A percentile compares a stretch with the other conserved stretches of the same genome.
phyloP scores from a whole-genome alignment of 2,329 filamentous ascomycete species.

The Botrytis porri region DNA sequence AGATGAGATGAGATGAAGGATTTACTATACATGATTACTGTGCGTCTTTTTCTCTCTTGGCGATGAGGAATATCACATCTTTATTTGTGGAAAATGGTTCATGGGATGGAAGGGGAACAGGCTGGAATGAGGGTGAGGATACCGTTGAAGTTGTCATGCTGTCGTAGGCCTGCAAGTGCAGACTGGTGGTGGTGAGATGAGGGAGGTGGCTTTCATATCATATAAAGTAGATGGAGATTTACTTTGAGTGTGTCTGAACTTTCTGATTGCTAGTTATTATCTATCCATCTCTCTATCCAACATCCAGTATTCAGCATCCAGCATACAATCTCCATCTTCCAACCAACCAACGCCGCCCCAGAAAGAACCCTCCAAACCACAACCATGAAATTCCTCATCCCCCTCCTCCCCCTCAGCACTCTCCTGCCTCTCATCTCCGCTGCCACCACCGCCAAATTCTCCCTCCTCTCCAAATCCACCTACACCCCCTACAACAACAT shows the following conservation, averaged over 20 bases:
- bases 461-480: slow-evolving; percentile 1
- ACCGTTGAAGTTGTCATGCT: not conserved
- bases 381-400: not conserved
- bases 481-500: slow-evolving; percentile 2
- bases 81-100: slow-evolving; percentile 2
- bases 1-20: not conserved
- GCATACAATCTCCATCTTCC: not conserved
- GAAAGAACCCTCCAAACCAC: not conserved
- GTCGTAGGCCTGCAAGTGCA: not conserved
- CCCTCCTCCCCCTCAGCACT: not conserved
- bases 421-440: not conserved
- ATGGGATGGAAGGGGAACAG: too few species aligned
- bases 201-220: not conserved
- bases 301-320: not conserved
- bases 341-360: not conserved
- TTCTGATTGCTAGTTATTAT: not conserved
- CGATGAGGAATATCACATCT: not conserved
- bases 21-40: not conserved
- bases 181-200: not conserved
- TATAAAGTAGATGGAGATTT: not conserved
- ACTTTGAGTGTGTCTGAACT: too few species aligned
- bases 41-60: not conserved
- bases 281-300: not conserved
- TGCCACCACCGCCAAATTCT: not conserved
- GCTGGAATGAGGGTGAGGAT: not conserved